Evolutionary conservation across 1,284 basidiomycete genomes (phyloP).

Genomic region (Boletus mariae): DNA sequence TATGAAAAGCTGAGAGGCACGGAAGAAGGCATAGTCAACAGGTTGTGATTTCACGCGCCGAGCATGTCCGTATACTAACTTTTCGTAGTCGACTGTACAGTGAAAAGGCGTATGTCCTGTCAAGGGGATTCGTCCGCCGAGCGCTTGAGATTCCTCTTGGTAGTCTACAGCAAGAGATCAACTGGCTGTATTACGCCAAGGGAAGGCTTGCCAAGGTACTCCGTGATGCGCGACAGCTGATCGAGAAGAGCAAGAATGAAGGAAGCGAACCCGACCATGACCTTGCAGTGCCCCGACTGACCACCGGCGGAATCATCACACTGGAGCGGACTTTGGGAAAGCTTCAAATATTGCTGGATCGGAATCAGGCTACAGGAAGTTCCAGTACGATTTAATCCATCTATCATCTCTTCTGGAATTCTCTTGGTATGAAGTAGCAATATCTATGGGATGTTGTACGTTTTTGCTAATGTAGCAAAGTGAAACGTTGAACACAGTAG

Average conservation of each 20-base stretch:
- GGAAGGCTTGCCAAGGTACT: conserved; percentile 70
- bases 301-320: conserved; percentile 77
- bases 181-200: conserved; percentile 68
- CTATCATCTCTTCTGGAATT: conserved; percentile 11
- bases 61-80: conserved; percentile 3
- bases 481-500: conserved; percentile 4
- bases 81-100: conserved; percentile 69
- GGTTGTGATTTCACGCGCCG: conserved; percentile 35
- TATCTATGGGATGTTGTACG: conserved; percentile 31
- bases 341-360: conserved; percentile 40
- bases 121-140: conserved; percentile 82
- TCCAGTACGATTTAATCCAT: conserved; percentile 15
- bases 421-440: conserved; percentile 20
- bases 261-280: conserved; percentile 46
- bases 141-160: conserved; percentile 77
- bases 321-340: conserved; percentile 68
- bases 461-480: conserved; percentile 23
- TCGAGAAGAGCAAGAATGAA: conserved; percentile 59
- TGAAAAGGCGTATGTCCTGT: conserved; percentile 91
- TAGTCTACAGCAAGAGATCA: conserved; percentile 71
- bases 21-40: conserved; percentile 84
- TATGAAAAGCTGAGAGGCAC: conserved; percentile 89
- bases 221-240: conserved; percentile 56
- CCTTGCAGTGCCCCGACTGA: conserved; percentile 71
- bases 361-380: conserved; percentile 10